Evolutionary conservation across 139 green algal species (phyloP).

Genomic region (Chlorella vulgaris): DNA sequence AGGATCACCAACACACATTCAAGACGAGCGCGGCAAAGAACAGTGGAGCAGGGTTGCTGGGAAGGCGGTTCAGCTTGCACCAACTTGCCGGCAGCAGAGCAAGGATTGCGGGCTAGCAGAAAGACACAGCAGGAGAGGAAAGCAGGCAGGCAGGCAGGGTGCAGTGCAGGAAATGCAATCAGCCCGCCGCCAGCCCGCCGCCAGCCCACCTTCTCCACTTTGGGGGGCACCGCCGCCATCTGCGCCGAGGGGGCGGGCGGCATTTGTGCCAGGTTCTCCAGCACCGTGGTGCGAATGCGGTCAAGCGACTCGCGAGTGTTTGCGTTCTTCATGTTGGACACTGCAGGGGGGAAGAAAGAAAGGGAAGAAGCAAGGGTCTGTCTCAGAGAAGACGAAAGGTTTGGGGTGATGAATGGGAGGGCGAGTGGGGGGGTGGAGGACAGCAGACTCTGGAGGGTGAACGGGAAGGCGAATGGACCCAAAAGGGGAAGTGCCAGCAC

Average conservation of each 20-base stretch:
- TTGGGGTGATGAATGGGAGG: neutral
- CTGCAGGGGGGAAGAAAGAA: constrained; percentile 2
- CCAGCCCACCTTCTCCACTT: constrained; percentile 36
- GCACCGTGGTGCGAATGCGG: constrained; percentile 64
- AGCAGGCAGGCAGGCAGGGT: too few relatives aligned
- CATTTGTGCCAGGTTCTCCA: constrained; percentile 76
- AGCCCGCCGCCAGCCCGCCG: neutral
- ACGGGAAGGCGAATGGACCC: too few relatives aligned
- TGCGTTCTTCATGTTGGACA: constrained; percentile 93
- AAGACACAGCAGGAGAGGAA: too few relatives aligned
- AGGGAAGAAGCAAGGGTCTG: neutral
- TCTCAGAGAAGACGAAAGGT: neutral
- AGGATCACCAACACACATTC: neutral
- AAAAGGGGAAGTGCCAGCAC: too few relatives aligned
- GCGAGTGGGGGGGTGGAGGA: neutral
- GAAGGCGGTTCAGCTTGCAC: too few relatives aligned
- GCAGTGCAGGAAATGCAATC: neutral
- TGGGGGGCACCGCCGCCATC: constrained; percentile 50
- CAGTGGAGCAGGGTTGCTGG: too few relatives aligned
- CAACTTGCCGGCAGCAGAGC: too few relatives aligned
- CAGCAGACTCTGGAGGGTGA: too few relatives aligned
- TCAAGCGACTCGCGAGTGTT: constrained; percentile 85
- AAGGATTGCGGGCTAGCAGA: too few relatives aligned
- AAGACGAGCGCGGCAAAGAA: too few relatives aligned
- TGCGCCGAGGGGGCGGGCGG: constrained; percentile 66